Evolutionary conservation across 2,329 filamentous ascomycete species (phyloP), one percentile per base, ranked within the genome.

Genomic region (Fusarium luffae): DNA sequence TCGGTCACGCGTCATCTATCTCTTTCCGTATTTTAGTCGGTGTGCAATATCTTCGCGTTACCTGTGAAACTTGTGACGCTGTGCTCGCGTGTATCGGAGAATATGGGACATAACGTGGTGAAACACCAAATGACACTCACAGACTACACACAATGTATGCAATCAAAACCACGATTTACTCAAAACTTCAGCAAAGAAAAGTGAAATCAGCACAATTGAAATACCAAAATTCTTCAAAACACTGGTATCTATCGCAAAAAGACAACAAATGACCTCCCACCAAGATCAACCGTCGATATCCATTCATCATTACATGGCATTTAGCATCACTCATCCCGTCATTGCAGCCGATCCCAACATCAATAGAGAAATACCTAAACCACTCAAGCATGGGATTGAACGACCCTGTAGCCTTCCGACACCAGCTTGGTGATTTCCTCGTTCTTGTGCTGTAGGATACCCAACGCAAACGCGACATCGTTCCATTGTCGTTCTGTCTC

Each of bases 401-500:
- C 86, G 54, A 94, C 82, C 78, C 89, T 91, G 82, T 93, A 96
- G 0, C 93, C 93, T 66, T 92, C 92, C 1, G 86, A 82, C 19
- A 97, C 85, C 63, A 90, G 78, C 83, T 94, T 96, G 63, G 87
- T 85, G 60, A 97, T 97, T 47, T 97, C 93, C 76, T 97, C 93
- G 74, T 95, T 95, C 84, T 96, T 97, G 79, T 99, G 96, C 76
- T 94, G 94, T 59, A 99, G 82, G 63, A 98, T 81, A 4, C 93
- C 93, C 63, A 99, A 82, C 5, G 94, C 94, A 83, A 94, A 99
- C 0, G 95, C 93, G 44, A 98, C 94, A 81, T 99, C 96, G 77
- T 95, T 97, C 96, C 96, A 99, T 78, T 98, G 94, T 69, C 94
- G 86, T 82, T 99, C 95, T 49, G 88, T 97, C 77, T 98, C 94